Conservation (phyloP, 1,284 basidiomycete species). For the Anthracocystis walkeri region DNA sequence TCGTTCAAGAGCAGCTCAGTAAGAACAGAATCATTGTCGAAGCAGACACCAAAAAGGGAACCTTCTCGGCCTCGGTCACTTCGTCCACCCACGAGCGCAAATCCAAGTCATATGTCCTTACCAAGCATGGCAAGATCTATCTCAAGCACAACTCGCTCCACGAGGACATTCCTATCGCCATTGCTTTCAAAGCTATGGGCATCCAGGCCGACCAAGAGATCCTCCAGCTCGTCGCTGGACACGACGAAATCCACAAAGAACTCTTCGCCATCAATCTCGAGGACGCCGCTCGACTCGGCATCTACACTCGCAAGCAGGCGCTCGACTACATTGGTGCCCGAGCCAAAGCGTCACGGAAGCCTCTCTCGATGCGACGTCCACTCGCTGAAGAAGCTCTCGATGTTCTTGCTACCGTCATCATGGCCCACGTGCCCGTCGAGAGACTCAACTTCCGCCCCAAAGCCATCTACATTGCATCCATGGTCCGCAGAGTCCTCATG, state of each 20-base stretch:
- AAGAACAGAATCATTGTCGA: conserved; percentile 99
- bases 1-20: conserved; percentile 98
- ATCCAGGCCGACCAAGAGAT: conserved; percentile 99
- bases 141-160: conserved; percentile 94
- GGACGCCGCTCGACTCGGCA: conserved; percentile 77
- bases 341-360: conserved; percentile 86
- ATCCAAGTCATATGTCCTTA: conserved; percentile 98
- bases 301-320: conserved; percentile 93
- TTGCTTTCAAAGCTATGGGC: conserved; percentile 89
- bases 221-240: conserved; percentile 91
- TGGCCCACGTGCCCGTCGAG: conserved; percentile 94
- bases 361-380: conserved; percentile 79
- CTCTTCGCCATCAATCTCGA: conserved; percentile 93
- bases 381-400: conserved; percentile 94
- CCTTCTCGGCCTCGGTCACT: conserved; percentile 96
- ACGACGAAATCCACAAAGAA: conserved; percentile 87
- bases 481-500: conserved; percentile 95
- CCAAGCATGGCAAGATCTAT: conserved; percentile 92
- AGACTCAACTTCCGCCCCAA: conserved; percentile 93
- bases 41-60: conserved; percentile 79
- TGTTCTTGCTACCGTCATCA: conserved; percentile 93
- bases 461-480: conserved; percentile 96
- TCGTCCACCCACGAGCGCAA: conserved; percentile 94
- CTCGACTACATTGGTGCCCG: conserved; percentile 93
- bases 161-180: conserved; percentile 95